Base-by-base conservation (phyloP, 805 yeast genomes). In the Sungouiella thailandica region DNA sequence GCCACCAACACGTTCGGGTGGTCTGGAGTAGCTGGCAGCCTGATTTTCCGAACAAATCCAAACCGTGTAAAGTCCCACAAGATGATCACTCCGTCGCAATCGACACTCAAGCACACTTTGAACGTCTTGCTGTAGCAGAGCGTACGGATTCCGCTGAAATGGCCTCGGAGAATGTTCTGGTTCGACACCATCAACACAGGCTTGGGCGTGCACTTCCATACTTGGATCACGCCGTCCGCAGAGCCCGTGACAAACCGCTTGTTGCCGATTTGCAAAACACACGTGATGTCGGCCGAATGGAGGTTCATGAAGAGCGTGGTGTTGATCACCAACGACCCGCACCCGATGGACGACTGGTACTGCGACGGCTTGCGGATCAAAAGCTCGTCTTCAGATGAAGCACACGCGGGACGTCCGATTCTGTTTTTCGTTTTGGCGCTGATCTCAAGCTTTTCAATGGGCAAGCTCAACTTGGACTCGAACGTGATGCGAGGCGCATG, bases 11-110 rank as follows among this genome's bases (percentile, higher is more conserved):
- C 41, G 13, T 52, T 60, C 37, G 44, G 7, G 49, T 39, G 5
- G 52, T 39, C 24, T 29, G 28, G 10, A 52, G 42, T 29, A 52
- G 32, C 27, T 4, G 44, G 28, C 4, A 49, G 38, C 2, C 23
- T 50, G 5, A 65, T 41, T 29, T 49, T 50, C 36, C 84, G 56
- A 3, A 83, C 69, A 27, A 70, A 66, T 32, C 68, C 68, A 32
- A 63, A 65, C 19, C 78, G 52, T 2, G 77, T 67, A 25, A 77
- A 44, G 46, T 85, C 86, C 90, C 95, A 85, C 4, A 78, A 41
- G 13, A 68, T 67, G 2, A 78, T 73, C 2, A 53, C 53, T 1
- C 94, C 90, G 7, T 52, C 59, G 0, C 35, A 45, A 49, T 82
- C 87, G 16, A 75, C 53, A 39, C 81, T 72, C 9, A 80, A 40